Evolutionary conservation across 768 basidiomycete genomes (phyloP).

Genomic region (Hortiboletus flavorubellus): DNA sequence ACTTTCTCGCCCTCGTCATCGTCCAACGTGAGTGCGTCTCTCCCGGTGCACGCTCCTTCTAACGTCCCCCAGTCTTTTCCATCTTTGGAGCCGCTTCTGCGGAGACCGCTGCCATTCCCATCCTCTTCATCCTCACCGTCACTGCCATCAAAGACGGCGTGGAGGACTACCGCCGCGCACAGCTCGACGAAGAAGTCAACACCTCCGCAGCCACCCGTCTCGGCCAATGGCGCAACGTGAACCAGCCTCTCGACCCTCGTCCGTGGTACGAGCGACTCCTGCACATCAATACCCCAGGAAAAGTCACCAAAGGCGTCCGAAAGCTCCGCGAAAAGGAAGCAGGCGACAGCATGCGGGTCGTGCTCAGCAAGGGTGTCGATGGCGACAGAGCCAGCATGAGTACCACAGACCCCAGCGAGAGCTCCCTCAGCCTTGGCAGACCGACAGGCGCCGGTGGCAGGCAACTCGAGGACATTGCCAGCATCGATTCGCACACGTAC

Average conservation of each 20-base stretch:
- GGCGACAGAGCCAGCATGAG: conserved; percentile 39
- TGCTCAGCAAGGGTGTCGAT: conserved; percentile 47
- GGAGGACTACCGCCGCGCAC: conserved; percentile 91
- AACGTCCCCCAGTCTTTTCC: conserved; percentile 62
- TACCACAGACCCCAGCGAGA: conserved; percentile 42
- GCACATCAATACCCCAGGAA: conserved; percentile 65
- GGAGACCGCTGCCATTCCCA: conserved; percentile 76
- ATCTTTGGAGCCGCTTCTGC: conserved; percentile 88
- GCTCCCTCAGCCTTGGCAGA: conserved; percentile 39
- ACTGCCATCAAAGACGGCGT: conserved; percentile 95
- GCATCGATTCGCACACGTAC: conserved; percentile 63
- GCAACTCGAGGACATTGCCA: conserved; percentile 64
- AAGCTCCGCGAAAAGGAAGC: conserved; percentile 83
- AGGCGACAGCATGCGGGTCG: conserved; percentile 57
- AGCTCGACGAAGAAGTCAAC: conserved; percentile 91
- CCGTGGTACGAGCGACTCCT: conserved; percentile 73
- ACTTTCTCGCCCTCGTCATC: conserved; percentile 82
- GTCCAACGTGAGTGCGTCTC: conserved; percentile 56
- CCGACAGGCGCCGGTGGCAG: conserved; percentile 44
- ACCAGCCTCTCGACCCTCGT: conserved; percentile 75
- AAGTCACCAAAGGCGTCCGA: conserved; percentile 79
- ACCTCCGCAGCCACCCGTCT: conserved; percentile 90
- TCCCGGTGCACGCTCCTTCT: background rate
- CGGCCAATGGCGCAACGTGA: conserved; percentile 86
- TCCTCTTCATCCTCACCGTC: conserved; percentile 81